Conservation (phyloP, 441 rosid species). For the Gossypium schwendimanii region DNA sequence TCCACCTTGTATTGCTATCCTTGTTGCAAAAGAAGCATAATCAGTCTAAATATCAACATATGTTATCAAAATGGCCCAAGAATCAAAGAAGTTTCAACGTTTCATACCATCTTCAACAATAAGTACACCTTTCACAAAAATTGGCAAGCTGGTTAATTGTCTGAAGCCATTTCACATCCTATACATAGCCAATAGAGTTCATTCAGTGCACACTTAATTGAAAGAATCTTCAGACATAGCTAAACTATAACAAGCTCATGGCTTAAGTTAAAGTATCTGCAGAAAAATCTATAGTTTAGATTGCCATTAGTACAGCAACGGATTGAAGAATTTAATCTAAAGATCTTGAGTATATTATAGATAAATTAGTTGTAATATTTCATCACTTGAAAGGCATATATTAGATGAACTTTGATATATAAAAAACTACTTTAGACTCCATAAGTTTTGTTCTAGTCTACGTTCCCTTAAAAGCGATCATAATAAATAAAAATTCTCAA, state of each 20-base stretch:
- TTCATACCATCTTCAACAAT: constrained; percentile 83
- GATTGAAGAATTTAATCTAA: not conserved
- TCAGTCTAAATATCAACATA: not conserved
- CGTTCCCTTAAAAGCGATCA: not conserved
- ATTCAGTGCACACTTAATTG: not conserved
- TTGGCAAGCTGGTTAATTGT: constrained; percentile 52
- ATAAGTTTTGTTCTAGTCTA: not conserved
- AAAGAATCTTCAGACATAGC: not conserved
- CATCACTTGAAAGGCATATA: too few relatives aligned
- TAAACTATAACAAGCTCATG: not conserved
- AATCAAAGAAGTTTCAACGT: not conserved
- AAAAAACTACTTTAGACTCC: not conserved
- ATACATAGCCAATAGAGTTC: not conserved
- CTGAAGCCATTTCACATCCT: constrained; percentile 60
- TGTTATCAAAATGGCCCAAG: not conserved
- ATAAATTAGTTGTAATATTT: not conserved
- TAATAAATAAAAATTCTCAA: not conserved
- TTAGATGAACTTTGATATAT: too few relatives aligned
- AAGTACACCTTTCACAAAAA: constrained; percentile 81
- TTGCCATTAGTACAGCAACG: not conserved
- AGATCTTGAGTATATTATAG: not conserved
- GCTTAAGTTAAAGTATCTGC: not conserved
- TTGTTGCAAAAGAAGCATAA: constrained; percentile 37
- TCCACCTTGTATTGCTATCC: constrained; percentile 61
- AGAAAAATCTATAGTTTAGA: not conserved